phyloP scores from a whole-genome alignment of 2,329 filamentous ascomycete genomes.

The Ambrosiella xylebori region DNA sequence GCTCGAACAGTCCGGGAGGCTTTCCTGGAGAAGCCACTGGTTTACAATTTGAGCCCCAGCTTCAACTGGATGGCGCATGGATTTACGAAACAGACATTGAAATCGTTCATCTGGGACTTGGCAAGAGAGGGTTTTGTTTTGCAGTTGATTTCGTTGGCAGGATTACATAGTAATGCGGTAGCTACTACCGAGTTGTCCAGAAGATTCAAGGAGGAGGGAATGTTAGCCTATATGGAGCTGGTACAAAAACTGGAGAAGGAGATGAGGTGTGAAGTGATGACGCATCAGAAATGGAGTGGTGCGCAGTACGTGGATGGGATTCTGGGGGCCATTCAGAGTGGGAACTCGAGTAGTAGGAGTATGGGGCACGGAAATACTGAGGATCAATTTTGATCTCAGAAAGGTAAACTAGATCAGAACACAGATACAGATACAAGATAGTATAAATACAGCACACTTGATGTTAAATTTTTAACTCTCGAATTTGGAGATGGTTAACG shows the following conservation, averaged over 20 bases:
- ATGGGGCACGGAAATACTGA: conserved; percentile 96
- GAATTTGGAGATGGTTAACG: no score
- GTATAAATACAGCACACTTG: no score
- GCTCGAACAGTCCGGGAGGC: conserved; percentile 54
- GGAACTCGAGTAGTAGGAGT: conserved; percentile 73
- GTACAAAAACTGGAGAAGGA: conserved; percentile 86
- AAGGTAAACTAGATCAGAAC: not conserved
- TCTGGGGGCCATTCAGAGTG: conserved; percentile 75
- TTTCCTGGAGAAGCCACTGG: conserved; percentile 68
- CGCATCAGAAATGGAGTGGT: conserved; percentile 74
- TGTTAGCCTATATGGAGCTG: conserved; percentile 93
- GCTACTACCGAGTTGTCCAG: conserved; percentile 58
- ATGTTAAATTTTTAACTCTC: no score
- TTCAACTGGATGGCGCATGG: conserved; percentile 99
- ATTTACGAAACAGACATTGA: conserved; percentile 66
- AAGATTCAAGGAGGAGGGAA: conserved; percentile 76
- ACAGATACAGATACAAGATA: not conserved
- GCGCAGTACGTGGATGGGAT: conserved; percentile 70
- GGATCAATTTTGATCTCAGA: conserved; percentile 35
- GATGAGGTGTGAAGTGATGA: conserved; percentile 76
- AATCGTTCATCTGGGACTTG: conserved; percentile 92
- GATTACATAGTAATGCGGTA: conserved; percentile 47
- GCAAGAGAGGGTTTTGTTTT: conserved; percentile 68
- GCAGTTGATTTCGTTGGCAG: conserved; percentile 50
- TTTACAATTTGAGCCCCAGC: conserved; percentile 90